Evolutionary conservation across 2,329 filamentous ascomycete species (phyloP).

Genomic region (Talaromyces sp.): DNA sequence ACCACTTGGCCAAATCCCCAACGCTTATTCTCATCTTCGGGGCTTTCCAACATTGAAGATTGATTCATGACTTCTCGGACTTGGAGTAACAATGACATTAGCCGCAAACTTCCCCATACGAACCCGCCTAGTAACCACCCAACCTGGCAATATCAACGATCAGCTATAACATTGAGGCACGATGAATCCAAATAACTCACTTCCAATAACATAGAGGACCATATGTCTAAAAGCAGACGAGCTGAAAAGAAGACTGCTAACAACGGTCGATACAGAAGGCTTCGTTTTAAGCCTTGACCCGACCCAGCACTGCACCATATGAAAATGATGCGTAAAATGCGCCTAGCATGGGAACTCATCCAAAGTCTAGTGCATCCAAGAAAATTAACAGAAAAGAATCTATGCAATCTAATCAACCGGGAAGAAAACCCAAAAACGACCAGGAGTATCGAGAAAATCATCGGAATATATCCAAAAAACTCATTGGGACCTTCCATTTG

Average conservation of each 20-base stretch:
- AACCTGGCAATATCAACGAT: too few species aligned
- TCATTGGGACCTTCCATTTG: background rate
- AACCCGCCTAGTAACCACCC: too few species aligned
- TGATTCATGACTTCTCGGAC: too few species aligned
- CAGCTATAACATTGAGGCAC: background rate
- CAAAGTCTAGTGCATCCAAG: too few species aligned
- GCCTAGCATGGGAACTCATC: background rate
- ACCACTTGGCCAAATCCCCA: too few species aligned
- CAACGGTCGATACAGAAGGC: background rate
- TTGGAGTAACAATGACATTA: too few species aligned
- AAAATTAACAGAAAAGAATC: background rate
- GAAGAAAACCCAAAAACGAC: too few species aligned
- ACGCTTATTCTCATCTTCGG: too few species aligned
- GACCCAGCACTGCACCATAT: background rate
- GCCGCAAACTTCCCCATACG: too few species aligned
- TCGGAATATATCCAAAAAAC: background rate
- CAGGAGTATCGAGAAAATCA: too few species aligned
- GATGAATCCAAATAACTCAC: background rate
- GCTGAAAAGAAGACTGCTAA: background rate
- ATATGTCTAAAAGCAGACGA: background rate
- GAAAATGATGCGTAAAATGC: background rate
- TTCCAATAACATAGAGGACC: constrained; percentile 4
- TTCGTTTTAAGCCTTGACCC: background rate
- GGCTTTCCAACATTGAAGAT: too few species aligned
- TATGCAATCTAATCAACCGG: background rate